Conservation (phyloP, 352 stramenopile species). For the Phytophthora constricta region DNA sequence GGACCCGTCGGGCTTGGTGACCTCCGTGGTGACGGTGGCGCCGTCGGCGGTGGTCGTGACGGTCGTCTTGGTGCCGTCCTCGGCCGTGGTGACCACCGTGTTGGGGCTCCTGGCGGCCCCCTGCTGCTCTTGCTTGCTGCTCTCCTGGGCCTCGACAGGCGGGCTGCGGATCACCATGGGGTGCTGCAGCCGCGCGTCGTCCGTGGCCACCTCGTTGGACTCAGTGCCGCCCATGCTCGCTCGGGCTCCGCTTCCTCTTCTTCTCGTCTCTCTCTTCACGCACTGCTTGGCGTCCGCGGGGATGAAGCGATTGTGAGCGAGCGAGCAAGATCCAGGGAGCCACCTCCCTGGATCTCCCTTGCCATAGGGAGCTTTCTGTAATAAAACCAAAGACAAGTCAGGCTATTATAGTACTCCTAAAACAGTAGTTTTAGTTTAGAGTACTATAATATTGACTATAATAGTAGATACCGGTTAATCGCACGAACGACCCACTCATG, state of each 20-base stretch:
- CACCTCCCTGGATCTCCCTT: too few relatives aligned
- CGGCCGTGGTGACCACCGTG: constrained; percentile 25
- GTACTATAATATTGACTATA: too few relatives aligned
- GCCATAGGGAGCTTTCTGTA: too few relatives aligned
- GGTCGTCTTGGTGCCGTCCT: constrained; percentile 33
- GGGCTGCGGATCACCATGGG: constrained; percentile 24
- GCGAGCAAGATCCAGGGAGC: too few relatives aligned
- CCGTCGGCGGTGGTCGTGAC: constrained; percentile 42
- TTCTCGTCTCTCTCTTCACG: too few relatives aligned
- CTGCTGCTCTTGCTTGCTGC: constrained; percentile 6
- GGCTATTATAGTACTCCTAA: too few relatives aligned
- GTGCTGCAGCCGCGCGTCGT: constrained; percentile 34
- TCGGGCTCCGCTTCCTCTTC: constrained; percentile 4
- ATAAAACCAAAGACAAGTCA: too few relatives aligned
- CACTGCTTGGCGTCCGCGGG: too few relatives aligned
- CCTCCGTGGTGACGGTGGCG: constrained; percentile 31
- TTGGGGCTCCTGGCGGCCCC: constrained; percentile 16
- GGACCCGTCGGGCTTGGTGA: constrained; percentile 33
- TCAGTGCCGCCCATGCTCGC: constrained; percentile 40
- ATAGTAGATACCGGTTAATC: too few relatives aligned
- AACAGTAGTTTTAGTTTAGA: too few relatives aligned
- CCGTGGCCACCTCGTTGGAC: constrained; percentile 37
- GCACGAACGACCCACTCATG: too few relatives aligned
- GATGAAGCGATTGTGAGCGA: too few relatives aligned
- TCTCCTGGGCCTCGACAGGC: constrained; percentile 4